Evolutionary conservation across 805 yeast species (phyloP).

Genomic region (Sporopachydermia quercuum): DNA sequence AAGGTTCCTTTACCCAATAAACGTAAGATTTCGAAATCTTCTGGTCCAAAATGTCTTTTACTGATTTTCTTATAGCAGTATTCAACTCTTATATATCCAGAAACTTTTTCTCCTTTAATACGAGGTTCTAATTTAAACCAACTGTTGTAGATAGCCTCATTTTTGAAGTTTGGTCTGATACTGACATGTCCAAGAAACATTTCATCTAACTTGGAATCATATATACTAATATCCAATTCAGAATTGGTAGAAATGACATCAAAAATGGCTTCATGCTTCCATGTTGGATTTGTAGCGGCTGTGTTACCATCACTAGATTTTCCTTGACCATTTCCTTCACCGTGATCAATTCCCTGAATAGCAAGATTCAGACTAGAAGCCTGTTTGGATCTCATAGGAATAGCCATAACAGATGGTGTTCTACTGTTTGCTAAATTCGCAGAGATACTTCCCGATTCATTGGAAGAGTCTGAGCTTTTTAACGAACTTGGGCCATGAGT

Average conservation of each 20-base stretch:
- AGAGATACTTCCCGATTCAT: neutral
- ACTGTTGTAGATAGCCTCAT: slow-evolving; percentile 31
- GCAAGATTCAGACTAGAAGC: slow-evolving; percentile 3
- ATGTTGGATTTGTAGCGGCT: slow-evolving; percentile 44
- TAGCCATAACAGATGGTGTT: slow-evolving; percentile 13
- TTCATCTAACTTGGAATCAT: slow-evolving; percentile 74
- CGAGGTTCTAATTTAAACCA: slow-evolving; percentile 72
- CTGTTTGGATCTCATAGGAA: slow-evolving; percentile 10
- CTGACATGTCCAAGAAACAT: slow-evolving; percentile 76
- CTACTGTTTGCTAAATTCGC: slow-evolving; percentile 7
- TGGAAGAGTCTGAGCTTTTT: slow-evolving; percentile 3
- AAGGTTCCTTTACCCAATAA: slow-evolving; percentile 92
- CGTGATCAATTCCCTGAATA: too few relatives aligned
- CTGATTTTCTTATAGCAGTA: slow-evolving; percentile 57
- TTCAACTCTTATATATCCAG: slow-evolving; percentile 65
- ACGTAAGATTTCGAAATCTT: slow-evolving; percentile 84
- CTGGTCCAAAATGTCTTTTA: slow-evolving; percentile 78
- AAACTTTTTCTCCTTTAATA: slow-evolving; percentile 55
- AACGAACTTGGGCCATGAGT: slow-evolving; percentile 54
- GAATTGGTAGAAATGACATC: slow-evolving; percentile 69
- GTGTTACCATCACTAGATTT: slow-evolving; percentile 7
- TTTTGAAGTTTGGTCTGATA: slow-evolving; percentile 39
- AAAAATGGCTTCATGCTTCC: slow-evolving; percentile 89
- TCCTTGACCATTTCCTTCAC: too few relatives aligned
- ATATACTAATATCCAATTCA: slow-evolving; percentile 79